Evolutionary conservation across 805 yeast genomes (phyloP).

Genomic region (Metschnikowia sp.): DNA sequence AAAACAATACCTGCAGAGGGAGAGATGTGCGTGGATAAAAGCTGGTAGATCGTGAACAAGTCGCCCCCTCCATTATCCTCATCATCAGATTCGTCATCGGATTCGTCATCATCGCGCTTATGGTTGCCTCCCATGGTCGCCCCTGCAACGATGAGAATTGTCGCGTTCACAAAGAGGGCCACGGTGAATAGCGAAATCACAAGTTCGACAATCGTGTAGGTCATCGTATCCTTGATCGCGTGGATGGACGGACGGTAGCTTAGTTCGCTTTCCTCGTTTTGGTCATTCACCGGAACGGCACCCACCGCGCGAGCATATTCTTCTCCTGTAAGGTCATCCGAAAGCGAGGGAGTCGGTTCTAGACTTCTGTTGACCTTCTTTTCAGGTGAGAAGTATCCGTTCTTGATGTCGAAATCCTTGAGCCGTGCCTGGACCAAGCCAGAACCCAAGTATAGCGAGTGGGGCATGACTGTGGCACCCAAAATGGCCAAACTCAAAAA

Average conservation of each 20-base stretch:
- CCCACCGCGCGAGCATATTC: constrained; percentile 12
- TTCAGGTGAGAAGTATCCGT: constrained; percentile 52
- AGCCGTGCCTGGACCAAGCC: constrained; percentile 85
- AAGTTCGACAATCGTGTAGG: constrained; percentile 77
- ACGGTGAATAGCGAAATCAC: constrained; percentile 79
- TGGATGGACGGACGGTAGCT: constrained; percentile 69
- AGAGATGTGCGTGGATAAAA: constrained; percentile 67
- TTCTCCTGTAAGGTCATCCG: constrained; percentile 7
- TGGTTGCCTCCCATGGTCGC: constrained; percentile 55
- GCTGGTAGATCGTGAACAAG: constrained; percentile 71
- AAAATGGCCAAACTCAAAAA: constrained; percentile 78
- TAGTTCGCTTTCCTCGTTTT: constrained; percentile 30
- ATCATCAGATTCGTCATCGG: constrained; percentile 17
- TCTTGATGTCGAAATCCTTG: constrained; percentile 63
- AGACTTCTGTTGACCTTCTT: not conserved
- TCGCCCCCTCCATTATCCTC: constrained; percentile 58
- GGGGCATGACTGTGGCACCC: constrained; percentile 97
- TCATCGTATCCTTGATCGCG: constrained; percentile 77
- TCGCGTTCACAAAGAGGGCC: constrained; percentile 89
- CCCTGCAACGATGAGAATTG: constrained; percentile 88
- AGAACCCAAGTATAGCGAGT: constrained; percentile 78
- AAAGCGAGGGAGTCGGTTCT: not conserved
- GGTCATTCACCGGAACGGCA: not conserved
- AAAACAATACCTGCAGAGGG: constrained; percentile 86
- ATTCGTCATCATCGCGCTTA: constrained; percentile 20